These are phyloP conservation scores for Boletus tomentosulus DNA, from an alignment of 768 basidiomycete species.

Conservation along the genomic window DNA sequence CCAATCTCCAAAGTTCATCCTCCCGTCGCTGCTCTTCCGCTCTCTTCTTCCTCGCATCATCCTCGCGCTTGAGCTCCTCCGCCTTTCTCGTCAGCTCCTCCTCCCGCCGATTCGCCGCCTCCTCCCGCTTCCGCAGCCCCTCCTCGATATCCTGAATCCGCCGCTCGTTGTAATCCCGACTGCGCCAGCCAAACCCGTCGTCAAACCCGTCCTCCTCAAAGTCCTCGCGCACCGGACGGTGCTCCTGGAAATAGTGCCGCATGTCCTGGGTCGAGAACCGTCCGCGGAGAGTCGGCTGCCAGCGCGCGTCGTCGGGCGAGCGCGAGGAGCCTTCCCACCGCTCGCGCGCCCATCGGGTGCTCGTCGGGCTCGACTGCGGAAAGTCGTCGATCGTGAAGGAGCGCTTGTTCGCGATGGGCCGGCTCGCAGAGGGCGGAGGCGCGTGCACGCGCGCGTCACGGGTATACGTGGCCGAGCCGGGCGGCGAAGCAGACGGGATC, in stretches of 20 bases:
- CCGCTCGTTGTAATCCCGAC: conserved; percentile 30
- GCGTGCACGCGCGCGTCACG: too few relatives aligned
- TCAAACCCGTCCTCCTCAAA: conserved; percentile 29
- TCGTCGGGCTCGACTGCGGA: conserved; percentile 19
- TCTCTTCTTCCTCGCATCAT: conserved; percentile 20
- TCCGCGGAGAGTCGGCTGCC: conserved; percentile 23
- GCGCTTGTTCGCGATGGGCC: conserved; percentile 29
- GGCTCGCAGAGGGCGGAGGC: conserved; percentile 28
- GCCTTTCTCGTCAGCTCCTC: conserved; percentile 33
- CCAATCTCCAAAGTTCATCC: conserved; percentile 23
- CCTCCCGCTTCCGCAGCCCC: conserved; percentile 30
- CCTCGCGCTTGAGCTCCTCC: conserved; percentile 33
- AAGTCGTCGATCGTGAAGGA: conserved; percentile 29
- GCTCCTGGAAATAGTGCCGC: conserved; percentile 20
- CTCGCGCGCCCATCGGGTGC: too few relatives aligned
- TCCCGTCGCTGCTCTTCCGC: conserved; percentile 28
- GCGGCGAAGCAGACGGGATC: too few relatives aligned
- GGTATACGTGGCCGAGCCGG: too few relatives aligned
- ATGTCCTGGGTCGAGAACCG: conserved; percentile 32
- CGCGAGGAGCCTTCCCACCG: conserved; percentile 23
- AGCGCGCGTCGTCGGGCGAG: conserved; percentile 26
- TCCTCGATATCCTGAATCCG: conserved; percentile 32
- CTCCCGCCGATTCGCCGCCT: conserved; percentile 32
- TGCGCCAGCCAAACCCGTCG: conserved; percentile 30
- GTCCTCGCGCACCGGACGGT: conserved; percentile 22